Evolutionary conservation across 768 basidiomycete genomes (phyloP), one percentile per base, ranked within the genome.

Genomic region (Hirschioporus abietinus): DNA sequence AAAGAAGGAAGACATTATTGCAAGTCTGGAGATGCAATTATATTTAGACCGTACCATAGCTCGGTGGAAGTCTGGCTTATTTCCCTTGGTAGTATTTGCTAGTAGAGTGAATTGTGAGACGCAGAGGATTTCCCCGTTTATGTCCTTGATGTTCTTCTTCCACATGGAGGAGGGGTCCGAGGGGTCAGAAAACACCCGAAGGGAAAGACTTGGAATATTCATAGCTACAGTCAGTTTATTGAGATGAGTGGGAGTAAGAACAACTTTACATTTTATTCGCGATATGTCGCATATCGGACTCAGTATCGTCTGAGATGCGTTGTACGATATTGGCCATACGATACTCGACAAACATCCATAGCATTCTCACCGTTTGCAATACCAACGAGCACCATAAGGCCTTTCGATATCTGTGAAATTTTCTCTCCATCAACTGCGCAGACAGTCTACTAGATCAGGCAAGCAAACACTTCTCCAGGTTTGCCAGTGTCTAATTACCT

Each of bases 61-160:
- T 23, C 84, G 85, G 77, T 96, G 95, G 71, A 98, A 98, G 76
- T 97, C 95, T 17, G 92, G 92, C 73, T 95, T 94, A 74, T 82
- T 91, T 27, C 94, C 94, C 76, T 97, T 97, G 64, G 83, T 81
- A 20, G 93, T 94, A 67, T 90, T 90, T 25, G 95, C 92, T 73
- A 96, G 76, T 27, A 99, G 82, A 1, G 96, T 95, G 75, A 97
- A 96, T 71, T 99, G 96, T 0, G 95, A 95, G 18, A 96, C 94
- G 71, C 96, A 98, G 4, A 99, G 85, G 15, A 99, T 84, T 64
- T 96, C 95, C 59, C 95, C 96, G 25, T 86, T 85, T 25, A 97
- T 85, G 69, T 98, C 96, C 76, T 88, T 91, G 62, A 99, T 90
- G 73, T 80, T 93, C 24, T 83, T 78, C 77, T 92, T 96, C 96